Base-by-base conservation (phyloP, 306 rosid species). In the Heteromeles arbutifolia region DNA sequence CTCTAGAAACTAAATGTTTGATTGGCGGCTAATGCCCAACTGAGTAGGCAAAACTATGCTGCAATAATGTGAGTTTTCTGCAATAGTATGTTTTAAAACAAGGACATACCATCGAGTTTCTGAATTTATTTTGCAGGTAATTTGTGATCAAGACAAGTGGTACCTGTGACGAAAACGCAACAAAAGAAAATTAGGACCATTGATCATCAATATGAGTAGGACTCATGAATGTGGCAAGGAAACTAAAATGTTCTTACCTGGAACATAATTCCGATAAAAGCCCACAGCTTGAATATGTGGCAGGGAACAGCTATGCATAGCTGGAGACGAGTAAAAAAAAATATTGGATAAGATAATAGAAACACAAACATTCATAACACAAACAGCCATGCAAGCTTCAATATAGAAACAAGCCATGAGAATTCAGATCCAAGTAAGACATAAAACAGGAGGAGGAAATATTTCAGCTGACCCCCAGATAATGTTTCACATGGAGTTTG, bases 301-400 rank as follows among this genome's bases (percentile, higher is more conserved):
- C 96, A 92, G 39, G 99, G 99, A 85, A 95, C 97, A 6, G 96
- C 99, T 61, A 95, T 89, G 84, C 97, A 95, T 31, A 95, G 82
- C 99, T 95, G 90, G 85, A 84, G 57, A 79, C 48, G n/a, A 59
- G 78, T 58, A n/a, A n/a, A 31, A 74, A 78, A 73, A 11, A 77
- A 43, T n/a, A 69, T 74, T 32, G 63, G 77, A 74, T 74, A 67
- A 39, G 29, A 28, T 22, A 44, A 44, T 44, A 3, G 8, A 68
- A 44, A 68, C 21, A 52, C 74, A 70, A 28, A 70, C 61, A 69
- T 68, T 11, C 28, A 37, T 24, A 21, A 22, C 2, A 64, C 68
- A 31, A 18, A 18, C 17, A 67, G 53, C 37, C 3, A 62, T 32
- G 39, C 18, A 62, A 62, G 6, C 2, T 11, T 62, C 39, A 28